Evolutionary conservation across 192 early-diverging fungal species (phyloP).

Genomic region (Phycomyces nitens): DNA sequence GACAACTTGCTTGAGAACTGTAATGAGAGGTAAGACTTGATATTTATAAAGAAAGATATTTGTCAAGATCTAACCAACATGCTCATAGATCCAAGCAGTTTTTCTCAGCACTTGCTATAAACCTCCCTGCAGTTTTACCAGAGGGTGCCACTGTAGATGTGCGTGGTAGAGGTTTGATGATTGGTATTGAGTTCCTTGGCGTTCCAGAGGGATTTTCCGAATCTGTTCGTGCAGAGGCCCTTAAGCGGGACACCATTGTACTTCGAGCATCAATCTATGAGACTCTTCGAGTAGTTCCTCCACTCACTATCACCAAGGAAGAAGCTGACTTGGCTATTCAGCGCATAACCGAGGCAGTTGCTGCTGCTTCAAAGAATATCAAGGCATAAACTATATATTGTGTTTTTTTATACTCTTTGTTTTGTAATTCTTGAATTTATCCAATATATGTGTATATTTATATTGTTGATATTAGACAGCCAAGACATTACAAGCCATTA

Average conservation of each 20-base stretch:
- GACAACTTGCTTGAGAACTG: conserved; percentile 36
- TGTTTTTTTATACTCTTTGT: too few species aligned
- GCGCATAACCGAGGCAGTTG: background rate
- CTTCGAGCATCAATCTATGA: conserved; percentile 39
- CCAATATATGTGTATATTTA: too few species aligned
- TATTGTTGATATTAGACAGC: too few species aligned
- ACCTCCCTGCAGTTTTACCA: conserved; percentile 22
- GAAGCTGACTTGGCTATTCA: conserved; percentile 6
- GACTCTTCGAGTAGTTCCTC: conserved; percentile 37
- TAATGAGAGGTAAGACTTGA: conserved; percentile 11
- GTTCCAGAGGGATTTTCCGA: conserved; percentile 29
- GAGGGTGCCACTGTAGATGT: conserved; percentile 25
- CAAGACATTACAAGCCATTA: too few species aligned
- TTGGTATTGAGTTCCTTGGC: conserved; percentile 35
- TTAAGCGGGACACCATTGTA: conserved; percentile 27
- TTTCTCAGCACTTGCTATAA: conserved; percentile 14
- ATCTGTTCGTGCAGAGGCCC: conserved; percentile 9
- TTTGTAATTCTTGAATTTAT: too few species aligned
- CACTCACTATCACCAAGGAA: conserved; percentile 27
- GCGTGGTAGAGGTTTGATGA: conserved; percentile 41
- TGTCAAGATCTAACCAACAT: background rate
- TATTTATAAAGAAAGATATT: background rate
- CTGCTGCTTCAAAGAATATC: conserved; percentile 8
- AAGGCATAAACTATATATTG: background rate
- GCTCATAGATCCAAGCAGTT: conserved; percentile 29